A percentile compares a stretch with the other conserved stretches of the same genome.
Evolutionary conservation across 768 basidiomycete genomes (phyloP).

Genomic region (Leccinum pellstonianum): DNA sequence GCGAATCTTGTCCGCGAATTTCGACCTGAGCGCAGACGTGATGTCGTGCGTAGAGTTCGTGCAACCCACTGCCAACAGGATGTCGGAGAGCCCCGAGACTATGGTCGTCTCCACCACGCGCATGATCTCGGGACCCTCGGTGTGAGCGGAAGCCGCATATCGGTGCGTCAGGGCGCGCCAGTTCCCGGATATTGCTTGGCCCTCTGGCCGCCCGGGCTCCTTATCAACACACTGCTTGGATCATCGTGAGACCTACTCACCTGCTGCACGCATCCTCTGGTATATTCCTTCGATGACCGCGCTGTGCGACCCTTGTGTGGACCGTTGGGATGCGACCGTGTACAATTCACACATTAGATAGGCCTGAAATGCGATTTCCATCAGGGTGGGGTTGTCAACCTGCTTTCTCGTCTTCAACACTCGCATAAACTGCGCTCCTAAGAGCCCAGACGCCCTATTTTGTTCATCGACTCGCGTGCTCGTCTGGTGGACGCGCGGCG

Average conservation of each 20-base stretch:
- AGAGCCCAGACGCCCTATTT: slow-evolving; percentile 4
- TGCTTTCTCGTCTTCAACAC: slow-evolving; percentile 21
- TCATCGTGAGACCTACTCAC: slow-evolving; percentile 22
- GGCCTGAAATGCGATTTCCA: slow-evolving; percentile 35
- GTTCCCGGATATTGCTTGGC: too few species aligned
- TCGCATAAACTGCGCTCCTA: slow-evolving; percentile 19
- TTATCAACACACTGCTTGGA: not conserved
- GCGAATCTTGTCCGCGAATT: too few species aligned
- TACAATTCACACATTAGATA: slow-evolving; percentile 21
- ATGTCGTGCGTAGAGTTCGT: too few species aligned
- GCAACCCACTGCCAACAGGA: too few species aligned
- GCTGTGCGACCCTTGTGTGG: slow-evolving; percentile 17
- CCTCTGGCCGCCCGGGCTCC: too few species aligned
- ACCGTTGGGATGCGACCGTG: slow-evolving; percentile 20
- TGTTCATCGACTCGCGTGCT: slow-evolving; percentile 6
- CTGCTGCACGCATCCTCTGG: slow-evolving; percentile 31
- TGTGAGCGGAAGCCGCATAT: too few species aligned
- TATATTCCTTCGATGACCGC: slow-evolving; percentile 28
- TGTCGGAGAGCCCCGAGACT: too few species aligned
- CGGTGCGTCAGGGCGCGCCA: too few species aligned
- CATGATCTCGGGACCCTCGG: too few species aligned
- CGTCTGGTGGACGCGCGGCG: slow-evolving; percentile 1
- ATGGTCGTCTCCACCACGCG: too few species aligned
- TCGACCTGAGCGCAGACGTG: too few species aligned
- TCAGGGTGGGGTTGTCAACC: slow-evolving; percentile 26